phyloP scores from a whole-genome alignment of 352 stramenopile species.

The Pythium graminicola region DNA sequence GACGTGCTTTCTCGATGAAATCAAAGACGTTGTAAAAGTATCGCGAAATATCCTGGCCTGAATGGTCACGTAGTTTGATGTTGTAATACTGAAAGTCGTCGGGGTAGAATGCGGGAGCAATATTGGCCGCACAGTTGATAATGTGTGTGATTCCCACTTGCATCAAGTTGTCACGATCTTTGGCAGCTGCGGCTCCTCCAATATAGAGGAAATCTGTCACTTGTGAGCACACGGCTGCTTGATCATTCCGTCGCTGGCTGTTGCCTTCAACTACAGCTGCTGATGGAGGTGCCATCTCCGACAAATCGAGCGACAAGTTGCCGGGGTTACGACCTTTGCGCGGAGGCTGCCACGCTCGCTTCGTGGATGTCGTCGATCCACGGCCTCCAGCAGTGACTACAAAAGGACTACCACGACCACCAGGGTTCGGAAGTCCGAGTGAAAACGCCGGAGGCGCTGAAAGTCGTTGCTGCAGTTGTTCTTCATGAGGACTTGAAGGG shows the following conservation, averaged over 20 bases:
- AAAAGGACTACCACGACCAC: neutral
- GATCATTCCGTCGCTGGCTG: conserved; percentile 39
- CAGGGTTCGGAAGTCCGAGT: conserved; percentile 1
- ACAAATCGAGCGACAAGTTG: conserved; percentile 76
- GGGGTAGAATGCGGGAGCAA: conserved; percentile 68
- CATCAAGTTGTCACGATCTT: conserved; percentile 62
- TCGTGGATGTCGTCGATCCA: conserved; percentile 26
- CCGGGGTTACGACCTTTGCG: conserved; percentile 69
- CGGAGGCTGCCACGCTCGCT: conserved; percentile 38
- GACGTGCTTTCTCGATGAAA: conserved; percentile 77
- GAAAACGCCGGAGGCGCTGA: conserved; percentile 14
- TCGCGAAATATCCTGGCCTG: conserved; percentile 73
- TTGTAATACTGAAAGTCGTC: conserved; percentile 82
- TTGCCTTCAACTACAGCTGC: conserved; percentile 21
- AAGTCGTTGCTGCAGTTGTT: conserved; percentile 1
- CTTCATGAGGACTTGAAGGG: conserved; percentile 10
- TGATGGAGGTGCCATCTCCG: conserved; percentile 48
- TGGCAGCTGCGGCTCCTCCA: conserved; percentile 67
- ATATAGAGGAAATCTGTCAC: conserved; percentile 87
- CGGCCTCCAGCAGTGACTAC: neutral
- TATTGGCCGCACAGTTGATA: conserved; percentile 82
- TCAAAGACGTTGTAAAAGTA: conserved; percentile 88
- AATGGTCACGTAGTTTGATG: conserved; percentile 84
- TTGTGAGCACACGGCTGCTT: conserved; percentile 66
- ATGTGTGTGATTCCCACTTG: conserved; percentile 83